Conservation (phyloP, 352 stramenopile species). For the Globisporangium paroecandrum region DNA sequence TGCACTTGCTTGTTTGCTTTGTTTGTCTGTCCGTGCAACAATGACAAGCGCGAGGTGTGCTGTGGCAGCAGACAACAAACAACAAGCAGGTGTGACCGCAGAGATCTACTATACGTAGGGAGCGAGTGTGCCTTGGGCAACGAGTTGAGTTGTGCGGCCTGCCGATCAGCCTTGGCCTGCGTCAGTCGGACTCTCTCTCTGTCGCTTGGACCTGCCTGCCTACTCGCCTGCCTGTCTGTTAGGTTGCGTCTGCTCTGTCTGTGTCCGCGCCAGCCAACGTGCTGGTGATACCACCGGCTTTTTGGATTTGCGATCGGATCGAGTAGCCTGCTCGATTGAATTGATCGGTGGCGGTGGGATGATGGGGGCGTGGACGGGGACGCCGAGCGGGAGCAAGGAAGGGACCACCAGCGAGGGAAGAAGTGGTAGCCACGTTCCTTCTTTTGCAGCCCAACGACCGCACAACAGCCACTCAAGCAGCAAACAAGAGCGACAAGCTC, state of each 20-base stretch:
- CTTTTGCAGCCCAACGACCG: not conserved
- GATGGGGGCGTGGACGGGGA: not conserved
- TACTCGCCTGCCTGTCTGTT: not conserved
- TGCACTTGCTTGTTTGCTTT: not conserved
- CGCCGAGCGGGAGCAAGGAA: not conserved
- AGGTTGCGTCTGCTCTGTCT: not conserved
- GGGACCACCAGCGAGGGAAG: not conserved
- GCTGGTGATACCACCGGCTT: not conserved
- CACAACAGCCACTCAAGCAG: not conserved
- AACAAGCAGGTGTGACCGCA: no score
- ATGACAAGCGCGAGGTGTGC: not conserved
- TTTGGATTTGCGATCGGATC: conserved; percentile 7
- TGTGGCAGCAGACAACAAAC: no score
- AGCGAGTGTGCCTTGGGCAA: not conserved
- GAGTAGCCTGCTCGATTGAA: not conserved
- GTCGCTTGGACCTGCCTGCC: not conserved
- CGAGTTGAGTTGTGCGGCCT: not conserved
- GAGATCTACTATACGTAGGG: not conserved
- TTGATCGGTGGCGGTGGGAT: not conserved
- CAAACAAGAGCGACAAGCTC: not conserved
- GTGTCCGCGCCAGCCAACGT: not conserved
- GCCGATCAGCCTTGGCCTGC: not conserved
- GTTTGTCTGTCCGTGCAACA: not conserved
- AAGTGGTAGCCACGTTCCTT: not conserved
- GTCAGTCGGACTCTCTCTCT: not conserved